Percentiles rank a stretch among this genome's conserved stretches.
These are phyloP conservation scores for Aspergillus terreus DNA, from an alignment of 2,329 filamentous ascomycete species.

Conservation along the genomic window DNA sequence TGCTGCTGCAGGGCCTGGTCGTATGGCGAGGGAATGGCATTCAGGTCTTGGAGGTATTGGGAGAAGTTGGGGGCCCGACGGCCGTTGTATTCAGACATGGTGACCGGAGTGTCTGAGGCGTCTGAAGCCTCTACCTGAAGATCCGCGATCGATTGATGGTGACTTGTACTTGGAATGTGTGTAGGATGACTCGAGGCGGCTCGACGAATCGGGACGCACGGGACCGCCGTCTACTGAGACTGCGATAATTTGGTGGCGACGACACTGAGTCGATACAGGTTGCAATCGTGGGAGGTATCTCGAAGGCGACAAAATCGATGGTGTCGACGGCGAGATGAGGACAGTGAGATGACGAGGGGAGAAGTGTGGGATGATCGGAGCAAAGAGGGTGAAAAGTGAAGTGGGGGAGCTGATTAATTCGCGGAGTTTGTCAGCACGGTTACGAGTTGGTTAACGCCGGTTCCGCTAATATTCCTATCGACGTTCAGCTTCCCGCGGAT, in stretches of 20 bases:
- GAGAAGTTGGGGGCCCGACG: conserved; percentile 83
- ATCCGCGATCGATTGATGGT: background rate
- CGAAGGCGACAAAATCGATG: no score
- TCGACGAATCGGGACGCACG: background rate
- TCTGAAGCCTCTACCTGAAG: conserved; percentile 5
- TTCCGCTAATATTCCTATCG: background rate
- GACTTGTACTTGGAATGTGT: background rate
- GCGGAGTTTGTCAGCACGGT: conserved; percentile 1
- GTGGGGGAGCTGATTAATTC: conserved; percentile 5
- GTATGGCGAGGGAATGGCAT: conserved; percentile 63
- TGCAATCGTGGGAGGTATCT: no score
- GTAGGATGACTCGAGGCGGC: background rate
- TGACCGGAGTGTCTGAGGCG: conserved; percentile 12
- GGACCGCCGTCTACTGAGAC: no score
- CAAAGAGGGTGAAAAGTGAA: conserved; percentile 6
- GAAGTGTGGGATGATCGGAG: conserved; percentile 7
- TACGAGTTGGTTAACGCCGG: background rate
- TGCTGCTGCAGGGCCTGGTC: conserved; percentile 57
- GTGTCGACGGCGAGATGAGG: no score
- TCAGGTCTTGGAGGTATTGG: conserved; percentile 82
- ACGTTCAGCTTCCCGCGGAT: background rate
- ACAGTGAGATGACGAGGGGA: background rate
- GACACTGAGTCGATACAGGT: no score
- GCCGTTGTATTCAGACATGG: conserved; percentile 71
- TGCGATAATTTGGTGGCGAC: no score